Evolutionary conservation across 139 green algal genomes (phyloP), one percentile per base, ranked within the genome.

Genomic region (Haematococcus lacustris): DNA sequence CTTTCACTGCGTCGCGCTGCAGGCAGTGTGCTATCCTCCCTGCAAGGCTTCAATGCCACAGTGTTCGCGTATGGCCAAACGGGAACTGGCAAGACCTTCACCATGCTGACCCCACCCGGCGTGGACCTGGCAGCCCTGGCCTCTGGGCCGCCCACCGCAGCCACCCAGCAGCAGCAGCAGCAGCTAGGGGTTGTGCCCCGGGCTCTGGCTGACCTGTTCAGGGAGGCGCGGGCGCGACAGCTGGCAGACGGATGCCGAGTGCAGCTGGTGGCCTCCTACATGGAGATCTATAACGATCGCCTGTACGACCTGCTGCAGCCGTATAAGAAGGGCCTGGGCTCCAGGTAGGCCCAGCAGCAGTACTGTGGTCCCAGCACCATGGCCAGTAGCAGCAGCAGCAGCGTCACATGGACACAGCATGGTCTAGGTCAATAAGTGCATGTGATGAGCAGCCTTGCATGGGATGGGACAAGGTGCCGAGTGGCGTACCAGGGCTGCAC

Each of bases 201-300:
- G 3, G 83, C 79, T 25, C 40, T 88, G 32, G 53, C 79, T 51
- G 79, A 86, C 53, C 69, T 92, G 28, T 92, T 92, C 61, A 26
- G 70, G 43, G 3, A 64, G 32, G 43, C 39, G n/a, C 28, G 23
- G 2, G 3, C 38, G 6, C 39, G n/a, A 41, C 28, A 57, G 33
- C 26, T 63, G 47, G 53, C 34, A 53, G 66, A 61, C 28, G 30
- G 38, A 40, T 33, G 69, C 25, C 32, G 38, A 1, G 60, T 66
- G 9, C 39, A 69, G 61, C 67, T 85, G 39, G 74, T 76, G 26
- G 73, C 66, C 65, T 81, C 59, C 69, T 93, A 90, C 75, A 70
- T 93, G 38, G 88, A 93, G 74, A 91, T 93, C 71, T 91, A 93
- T 80, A 91, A 91, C 68, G 84, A 93, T 63, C 76, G 73, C 61